These are phyloP conservation scores for Pinus tabuliformis DNA, from an alignment of 75 land plant species.

Conservation along the genomic window DNA sequence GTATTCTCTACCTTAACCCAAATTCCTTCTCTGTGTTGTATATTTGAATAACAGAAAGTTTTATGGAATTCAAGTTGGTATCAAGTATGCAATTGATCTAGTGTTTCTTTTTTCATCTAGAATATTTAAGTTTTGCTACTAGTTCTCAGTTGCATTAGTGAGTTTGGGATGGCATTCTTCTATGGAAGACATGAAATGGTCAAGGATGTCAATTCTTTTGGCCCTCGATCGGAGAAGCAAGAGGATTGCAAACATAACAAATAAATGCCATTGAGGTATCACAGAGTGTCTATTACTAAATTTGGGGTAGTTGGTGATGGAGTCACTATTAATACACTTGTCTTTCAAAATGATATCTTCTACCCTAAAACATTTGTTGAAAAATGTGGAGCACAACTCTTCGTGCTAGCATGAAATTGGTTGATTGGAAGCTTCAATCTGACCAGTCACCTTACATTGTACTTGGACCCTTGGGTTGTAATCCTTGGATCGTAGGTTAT, in stretches of 20 bases:
- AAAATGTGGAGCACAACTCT: slow-evolving; percentile 90
- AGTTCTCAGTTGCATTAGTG: slow-evolving; percentile 2
- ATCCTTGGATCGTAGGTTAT: slow-evolving; percentile 73
- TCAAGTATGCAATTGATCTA: no score
- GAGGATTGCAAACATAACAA: neutral
- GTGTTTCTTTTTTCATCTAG: neutral
- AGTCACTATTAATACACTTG: slow-evolving; percentile 73
- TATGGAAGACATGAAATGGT: neutral
- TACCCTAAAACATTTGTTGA: slow-evolving; percentile 72
- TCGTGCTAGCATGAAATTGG: slow-evolving; percentile 86
- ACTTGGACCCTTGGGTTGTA: slow-evolving; percentile 64
- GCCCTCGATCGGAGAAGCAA: neutral
- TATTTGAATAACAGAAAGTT: no score
- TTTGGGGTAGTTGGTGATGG: slow-evolving; percentile 97
- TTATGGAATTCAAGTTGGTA: no score
- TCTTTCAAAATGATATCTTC: slow-evolving; percentile 88
- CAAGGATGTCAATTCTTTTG: neutral
- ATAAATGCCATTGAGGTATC: slow-evolving; percentile 37
- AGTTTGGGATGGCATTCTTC: slow-evolving; percentile 1
- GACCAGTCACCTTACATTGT: slow-evolving; percentile 89
- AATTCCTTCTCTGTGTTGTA: no score
- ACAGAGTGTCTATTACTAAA: slow-evolving; percentile 76
- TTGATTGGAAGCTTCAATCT: slow-evolving; percentile 87
- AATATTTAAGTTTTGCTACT: neutral
- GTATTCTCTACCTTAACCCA: no score